A percentile compares a stretch with the other conserved stretches of the same genome.
Evolutionary conservation across 108 stramenopile genomes (phyloP).

Genomic region (Asterionellopsis glacialis): DNA sequence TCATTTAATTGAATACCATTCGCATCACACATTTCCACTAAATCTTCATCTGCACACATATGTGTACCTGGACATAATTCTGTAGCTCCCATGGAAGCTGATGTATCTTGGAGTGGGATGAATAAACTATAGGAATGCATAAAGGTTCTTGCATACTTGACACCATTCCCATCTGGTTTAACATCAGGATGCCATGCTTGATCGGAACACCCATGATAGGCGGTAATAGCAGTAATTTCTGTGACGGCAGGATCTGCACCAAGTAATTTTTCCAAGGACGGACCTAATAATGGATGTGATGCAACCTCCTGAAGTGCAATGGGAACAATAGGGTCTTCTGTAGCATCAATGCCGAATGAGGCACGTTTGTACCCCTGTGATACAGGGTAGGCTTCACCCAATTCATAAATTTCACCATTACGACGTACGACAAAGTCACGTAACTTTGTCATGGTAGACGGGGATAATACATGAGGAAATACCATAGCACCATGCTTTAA

Average conservation of each 20-base stretch:
- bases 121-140: slow-evolving; percentile 53
- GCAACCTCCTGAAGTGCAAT: slow-evolving; percentile 39
- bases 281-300: slow-evolving; percentile 19
- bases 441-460: slow-evolving; percentile 20
- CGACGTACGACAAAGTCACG: slow-evolving; percentile 32
- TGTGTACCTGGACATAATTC: slow-evolving; percentile 60
- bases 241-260: slow-evolving; percentile 50
- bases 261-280: slow-evolving; percentile 25
- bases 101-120: slow-evolving; percentile 48
- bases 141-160: slow-evolving; percentile 53
- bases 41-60: slow-evolving; percentile 36
- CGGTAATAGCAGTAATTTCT: slow-evolving; percentile 58
- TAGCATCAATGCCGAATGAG: slow-evolving; percentile 49
- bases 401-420: slow-evolving; percentile 30
- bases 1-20: slow-evolving; percentile 25
- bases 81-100: slow-evolving; percentile 51
- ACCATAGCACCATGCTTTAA: slow-evolving; percentile 45
- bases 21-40: slow-evolving; percentile 21
- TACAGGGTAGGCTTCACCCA: slow-evolving; percentile 22
- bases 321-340: slow-evolving; percentile 42
- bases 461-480: slow-evolving; percentile 27
- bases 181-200: slow-evolving; percentile 60
- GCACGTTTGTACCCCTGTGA: slow-evolving; percentile 29
- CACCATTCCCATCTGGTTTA: slow-evolving; percentile 46
- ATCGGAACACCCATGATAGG: slow-evolving; percentile 22